A percentile compares a stretch with the other conserved stretches of the same genome.
phyloP scores from a whole-genome alignment of 495 filamentous ascomycete genomes.

The Astrothelium macrocarpum region DNA sequence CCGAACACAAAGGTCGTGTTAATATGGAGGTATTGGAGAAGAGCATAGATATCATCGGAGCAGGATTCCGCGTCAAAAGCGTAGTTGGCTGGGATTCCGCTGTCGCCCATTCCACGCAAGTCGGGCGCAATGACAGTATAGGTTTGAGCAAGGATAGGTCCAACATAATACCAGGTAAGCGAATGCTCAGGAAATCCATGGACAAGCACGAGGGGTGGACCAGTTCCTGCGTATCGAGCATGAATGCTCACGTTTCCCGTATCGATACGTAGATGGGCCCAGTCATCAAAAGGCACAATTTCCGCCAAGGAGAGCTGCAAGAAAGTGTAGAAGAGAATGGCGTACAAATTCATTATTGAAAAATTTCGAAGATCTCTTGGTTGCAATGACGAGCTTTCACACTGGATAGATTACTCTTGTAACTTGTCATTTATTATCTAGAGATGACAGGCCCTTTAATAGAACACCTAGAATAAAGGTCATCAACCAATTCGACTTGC shows the following conservation, averaged over 20 bases:
- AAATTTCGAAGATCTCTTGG: neutral
- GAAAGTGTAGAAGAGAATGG: neutral
- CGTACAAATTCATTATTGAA: neutral
- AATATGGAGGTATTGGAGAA: slow-evolving; percentile 36
- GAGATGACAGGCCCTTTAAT: too few relatives aligned
- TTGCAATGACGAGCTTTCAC: neutral
- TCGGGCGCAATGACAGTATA: slow-evolving; percentile 40
- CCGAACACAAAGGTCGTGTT: slow-evolving; percentile 30
- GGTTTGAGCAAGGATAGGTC: slow-evolving; percentile 48
- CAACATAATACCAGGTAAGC: slow-evolving; percentile 46
- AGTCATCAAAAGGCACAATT: slow-evolving; percentile 21
- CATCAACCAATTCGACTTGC: too few relatives aligned
- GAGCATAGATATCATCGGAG: slow-evolving; percentile 30
- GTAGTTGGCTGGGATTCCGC: slow-evolving; percentile 25
- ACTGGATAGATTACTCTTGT: neutral
- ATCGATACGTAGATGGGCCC: slow-evolving; percentile 31
- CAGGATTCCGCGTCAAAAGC: slow-evolving; percentile 30
- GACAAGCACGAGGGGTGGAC: slow-evolving; percentile 33
- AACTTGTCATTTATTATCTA: neutral
- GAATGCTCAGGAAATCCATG: slow-evolving; percentile 36
- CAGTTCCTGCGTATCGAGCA: slow-evolving; percentile 35
- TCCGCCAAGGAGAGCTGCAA: neutral
- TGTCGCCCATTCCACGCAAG: slow-evolving; percentile 34
- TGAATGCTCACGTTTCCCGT: slow-evolving; percentile 34
- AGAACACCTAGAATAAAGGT: too few relatives aligned